phyloP scores from a whole-genome alignment of 805 yeast genomes.

The Vanderwaltozyma tropicalis region DNA sequence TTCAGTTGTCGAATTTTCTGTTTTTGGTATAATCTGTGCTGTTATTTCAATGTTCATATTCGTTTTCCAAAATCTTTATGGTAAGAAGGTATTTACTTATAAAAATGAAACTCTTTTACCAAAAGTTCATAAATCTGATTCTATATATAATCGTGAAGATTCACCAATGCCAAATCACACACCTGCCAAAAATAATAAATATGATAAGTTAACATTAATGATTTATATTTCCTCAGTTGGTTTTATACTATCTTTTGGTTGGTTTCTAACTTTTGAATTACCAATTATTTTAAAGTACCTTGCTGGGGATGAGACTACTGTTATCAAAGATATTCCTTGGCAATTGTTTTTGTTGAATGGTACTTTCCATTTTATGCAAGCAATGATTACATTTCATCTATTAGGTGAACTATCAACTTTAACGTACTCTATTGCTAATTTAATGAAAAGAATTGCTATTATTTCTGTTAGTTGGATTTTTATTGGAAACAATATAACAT shows the following conservation, averaged over 20 bases:
- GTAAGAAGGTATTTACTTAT: slow-evolving; percentile 65
- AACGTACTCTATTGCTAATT: slow-evolving; percentile 75
- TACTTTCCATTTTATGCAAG: slow-evolving; percentile 66
- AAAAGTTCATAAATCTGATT: neutral
- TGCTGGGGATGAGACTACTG: slow-evolving; percentile 10
- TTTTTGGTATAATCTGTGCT: slow-evolving; percentile 58
- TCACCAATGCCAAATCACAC: slow-evolving; percentile 15
- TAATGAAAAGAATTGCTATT: slow-evolving; percentile 81
- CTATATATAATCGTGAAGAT: slow-evolving; percentile 5
- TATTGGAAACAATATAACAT: slow-evolving; percentile 41
- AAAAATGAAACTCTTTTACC: slow-evolving; percentile 11
- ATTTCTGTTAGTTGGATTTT: slow-evolving; percentile 67
- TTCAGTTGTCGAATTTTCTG: slow-evolving; percentile 8
- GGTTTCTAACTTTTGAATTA: slow-evolving; percentile 60
- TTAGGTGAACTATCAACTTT: slow-evolving; percentile 75
- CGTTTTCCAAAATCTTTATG: slow-evolving; percentile 79
- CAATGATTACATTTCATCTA: slow-evolving; percentile 70
- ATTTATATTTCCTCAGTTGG: slow-evolving; percentile 73
- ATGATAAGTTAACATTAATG: slow-evolving; percentile 74
- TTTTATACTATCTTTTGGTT: slow-evolving; percentile 56
- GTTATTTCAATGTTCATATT: slow-evolving; percentile 59
- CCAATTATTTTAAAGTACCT: slow-evolving; percentile 22
- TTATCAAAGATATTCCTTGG: slow-evolving; percentile 32
- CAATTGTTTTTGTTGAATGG: slow-evolving; percentile 55
- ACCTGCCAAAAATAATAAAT: slow-evolving; percentile 29